Evolutionary conservation across 2,329 filamentous ascomycete genomes (phyloP), one percentile per base, ranked within the genome.

Genomic region (Didymella segeticola): DNA sequence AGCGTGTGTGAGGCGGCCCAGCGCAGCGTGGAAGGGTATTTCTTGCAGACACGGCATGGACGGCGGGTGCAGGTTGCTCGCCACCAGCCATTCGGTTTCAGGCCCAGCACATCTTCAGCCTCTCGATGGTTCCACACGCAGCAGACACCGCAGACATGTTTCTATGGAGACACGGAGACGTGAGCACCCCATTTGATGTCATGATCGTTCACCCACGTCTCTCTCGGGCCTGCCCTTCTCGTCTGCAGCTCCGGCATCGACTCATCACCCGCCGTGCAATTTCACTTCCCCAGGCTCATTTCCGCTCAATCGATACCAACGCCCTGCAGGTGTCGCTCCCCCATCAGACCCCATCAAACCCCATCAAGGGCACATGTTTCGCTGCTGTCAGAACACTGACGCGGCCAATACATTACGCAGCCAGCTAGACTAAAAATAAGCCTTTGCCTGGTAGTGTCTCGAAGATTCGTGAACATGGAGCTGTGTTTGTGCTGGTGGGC

Each of bases 161-260:
- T 47, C 52, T 56, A 50, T 56, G 46, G 52, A 56, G 52, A 56
- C 47, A 50, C 42, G 52, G 52, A 33, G 36, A 36, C 41, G 20
- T 15, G 46, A 47, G 46, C 52, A 46, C 42, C 41, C 43, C 46
- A 37, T 51, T 56, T 47, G 41, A 50, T 56, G 52, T 56, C 52
- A 50, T 43, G 30, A 50, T 56, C 52, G 34, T 43, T 36, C 19
- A 39, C 22, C 33, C 17, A 33, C 15, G 29, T 22, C 34, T 39
- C 27, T 48, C 38, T 48, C 45, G 43, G 38, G 43, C 51, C 34
- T 53, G 51, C 51, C 43, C 51, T 43, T 53, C 38, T 53, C 51
- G 43, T 53, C 43, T 53, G 22, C 14, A 38, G 25, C 37, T 26
- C 45, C 51, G 51, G 26, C 27, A 48, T 31, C 51, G 39, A 49